phyloP scores from a whole-genome alignment of 2,329 filamentous ascomycete genomes.

The Diplodia mutila region DNA sequence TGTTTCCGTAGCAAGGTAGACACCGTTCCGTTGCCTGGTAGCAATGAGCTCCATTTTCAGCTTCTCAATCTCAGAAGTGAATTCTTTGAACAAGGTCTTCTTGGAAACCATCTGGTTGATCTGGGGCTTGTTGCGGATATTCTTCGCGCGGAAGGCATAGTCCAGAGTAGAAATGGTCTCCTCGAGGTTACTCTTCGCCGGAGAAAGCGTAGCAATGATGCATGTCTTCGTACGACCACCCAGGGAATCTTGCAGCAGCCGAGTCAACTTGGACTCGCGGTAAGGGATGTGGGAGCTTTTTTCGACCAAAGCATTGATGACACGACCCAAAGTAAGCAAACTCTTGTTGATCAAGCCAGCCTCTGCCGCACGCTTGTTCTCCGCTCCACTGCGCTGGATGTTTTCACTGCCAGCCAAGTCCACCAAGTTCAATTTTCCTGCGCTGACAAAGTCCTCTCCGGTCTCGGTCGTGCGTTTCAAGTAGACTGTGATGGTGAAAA shows the following conservation, averaged over 20 bases:
- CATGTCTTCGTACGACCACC: conserved; percentile 96
- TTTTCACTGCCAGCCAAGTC: conserved; percentile 98
- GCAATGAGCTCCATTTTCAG: conserved; percentile 92
- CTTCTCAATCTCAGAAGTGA: conserved; percentile 90
- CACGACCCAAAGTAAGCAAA: conserved; percentile 87
- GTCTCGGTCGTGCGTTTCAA: conserved; percentile 80
- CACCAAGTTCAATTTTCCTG: conserved; percentile 93
- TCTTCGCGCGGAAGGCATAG: conserved; percentile 97
- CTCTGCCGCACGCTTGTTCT: conserved; percentile 96
- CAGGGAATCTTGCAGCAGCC: conserved; percentile 92
- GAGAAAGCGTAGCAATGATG: conserved; percentile 96
- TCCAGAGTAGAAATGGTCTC: conserved; percentile 98
- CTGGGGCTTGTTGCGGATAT: conserved; percentile 97
- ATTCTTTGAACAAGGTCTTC: conserved; percentile 87
- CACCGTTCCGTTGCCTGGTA: conserved; percentile 89
- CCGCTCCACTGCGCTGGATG: conserved; percentile 92
- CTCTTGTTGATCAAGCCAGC: conserved; percentile 98
- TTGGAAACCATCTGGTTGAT: conserved; percentile 91
- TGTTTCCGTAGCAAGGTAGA: conserved; percentile 85
- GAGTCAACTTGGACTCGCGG: conserved; percentile 93
- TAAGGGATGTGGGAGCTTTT: conserved; percentile 86
- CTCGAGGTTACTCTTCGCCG: conserved; percentile 91
- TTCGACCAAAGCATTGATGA: conserved; percentile 97
- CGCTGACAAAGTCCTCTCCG: conserved; percentile 86
- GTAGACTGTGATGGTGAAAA: conserved; percentile 94